phyloP scores from a whole-genome alignment of 139 green algal species.

The Auxenochlorella pyrenoidosa region DNA sequence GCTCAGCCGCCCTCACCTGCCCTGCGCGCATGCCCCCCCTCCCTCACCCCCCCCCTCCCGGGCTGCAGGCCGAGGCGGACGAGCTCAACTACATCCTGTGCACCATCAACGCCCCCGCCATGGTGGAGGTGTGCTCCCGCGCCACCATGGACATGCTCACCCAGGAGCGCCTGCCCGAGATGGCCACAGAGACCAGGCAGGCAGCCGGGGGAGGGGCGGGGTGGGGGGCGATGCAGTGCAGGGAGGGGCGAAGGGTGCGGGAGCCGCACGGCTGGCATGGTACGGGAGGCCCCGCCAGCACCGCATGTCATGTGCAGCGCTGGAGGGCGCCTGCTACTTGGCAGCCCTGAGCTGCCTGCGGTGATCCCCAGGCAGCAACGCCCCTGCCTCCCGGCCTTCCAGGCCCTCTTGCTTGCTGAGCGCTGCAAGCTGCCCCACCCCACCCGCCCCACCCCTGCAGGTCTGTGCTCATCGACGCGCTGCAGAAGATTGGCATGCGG shows the following conservation, averaged over 20 bases:
- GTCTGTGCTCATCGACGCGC: constrained; percentile 59
- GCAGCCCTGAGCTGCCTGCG: too few relatives aligned
- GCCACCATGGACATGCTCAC: constrained; percentile 54
- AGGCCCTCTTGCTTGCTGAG: not conserved
- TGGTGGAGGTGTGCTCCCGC: constrained; percentile 48
- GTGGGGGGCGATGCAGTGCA: not conserved
- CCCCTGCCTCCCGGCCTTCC: not conserved
- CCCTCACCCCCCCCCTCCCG: not conserved
- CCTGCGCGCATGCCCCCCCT: not conserved
- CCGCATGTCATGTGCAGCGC: too few relatives aligned
- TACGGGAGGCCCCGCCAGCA: too few relatives aligned
- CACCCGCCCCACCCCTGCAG: not conserved
- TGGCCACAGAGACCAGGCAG: constrained; percentile 50
- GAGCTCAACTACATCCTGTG: constrained; percentile 69
- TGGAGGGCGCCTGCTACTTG: too few relatives aligned
- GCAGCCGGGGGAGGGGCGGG: not conserved
- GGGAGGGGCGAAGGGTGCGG: too few relatives aligned
- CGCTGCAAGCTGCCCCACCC: not conserved
- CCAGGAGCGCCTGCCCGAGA: constrained; percentile 35
- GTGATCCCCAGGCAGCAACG: too few relatives aligned
- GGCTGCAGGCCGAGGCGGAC: constrained; percentile 25
- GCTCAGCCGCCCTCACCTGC: not conserved
- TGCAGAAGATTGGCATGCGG: constrained; percentile 70
- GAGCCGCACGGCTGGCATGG: too few relatives aligned
- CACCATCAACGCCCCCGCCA: constrained; percentile 55